Percentiles rank a stretch among this genome's conserved stretches.
Evolutionary conservation across 148 eudicot species (phyloP).

Genomic region (Rhododendron ferrugineum): DNA sequence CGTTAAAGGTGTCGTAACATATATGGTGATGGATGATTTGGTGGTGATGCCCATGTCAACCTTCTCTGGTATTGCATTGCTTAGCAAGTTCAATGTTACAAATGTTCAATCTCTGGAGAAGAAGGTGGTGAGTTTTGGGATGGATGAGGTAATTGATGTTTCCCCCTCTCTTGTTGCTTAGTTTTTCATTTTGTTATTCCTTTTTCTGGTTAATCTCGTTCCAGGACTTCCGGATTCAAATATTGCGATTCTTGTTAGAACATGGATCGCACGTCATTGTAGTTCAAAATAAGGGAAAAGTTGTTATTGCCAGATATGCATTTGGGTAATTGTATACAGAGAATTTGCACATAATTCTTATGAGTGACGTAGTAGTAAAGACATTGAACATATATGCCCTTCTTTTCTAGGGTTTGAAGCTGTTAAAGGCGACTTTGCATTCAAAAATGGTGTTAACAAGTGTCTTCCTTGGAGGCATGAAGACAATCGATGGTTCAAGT

Average conservation of each 20-base stretch:
- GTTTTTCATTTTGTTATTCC: too few relatives aligned
- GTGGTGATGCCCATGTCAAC: slow-evolving; percentile 30
- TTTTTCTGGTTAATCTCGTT: neutral
- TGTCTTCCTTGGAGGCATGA: neutral
- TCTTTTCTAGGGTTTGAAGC: slow-evolving; percentile 7
- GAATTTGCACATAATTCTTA: neutral
- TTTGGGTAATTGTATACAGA: neutral
- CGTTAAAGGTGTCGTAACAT: slow-evolving; percentile 17
- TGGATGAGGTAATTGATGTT: neutral
- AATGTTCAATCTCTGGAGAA: neutral
- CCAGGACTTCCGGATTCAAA: neutral
- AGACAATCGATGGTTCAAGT: too few relatives aligned
- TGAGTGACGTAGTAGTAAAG: neutral
- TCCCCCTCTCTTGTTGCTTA: neutral
- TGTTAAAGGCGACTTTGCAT: slow-evolving; percentile 5
- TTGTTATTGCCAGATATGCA: neutral
- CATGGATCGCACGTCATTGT: too few relatives aligned
- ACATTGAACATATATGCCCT: too few relatives aligned
- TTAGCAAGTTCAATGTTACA: neutral
- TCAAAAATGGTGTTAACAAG: neutral
- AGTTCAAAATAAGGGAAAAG: too few relatives aligned
- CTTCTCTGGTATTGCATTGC: slow-evolving; percentile 8
- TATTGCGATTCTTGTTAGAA: neutral
- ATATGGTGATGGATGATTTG: slow-evolving; percentile 33
- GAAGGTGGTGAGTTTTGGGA: neutral